Base-by-base conservation (phyloP, 805 yeast species). In the Wickerhamiella nectarea region DNA sequence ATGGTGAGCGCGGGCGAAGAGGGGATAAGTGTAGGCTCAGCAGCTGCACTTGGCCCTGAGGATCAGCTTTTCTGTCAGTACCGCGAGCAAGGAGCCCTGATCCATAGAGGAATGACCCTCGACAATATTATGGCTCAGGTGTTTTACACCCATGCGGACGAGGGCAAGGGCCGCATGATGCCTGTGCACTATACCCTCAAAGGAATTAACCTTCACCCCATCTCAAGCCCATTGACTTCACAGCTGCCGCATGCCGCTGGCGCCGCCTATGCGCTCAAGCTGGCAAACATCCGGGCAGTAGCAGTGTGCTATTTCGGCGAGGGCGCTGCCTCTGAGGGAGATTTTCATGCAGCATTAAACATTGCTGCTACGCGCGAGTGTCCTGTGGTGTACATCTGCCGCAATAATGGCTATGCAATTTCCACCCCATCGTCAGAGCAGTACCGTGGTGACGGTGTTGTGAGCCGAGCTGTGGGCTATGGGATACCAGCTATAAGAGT, bases 1-100 rank as follows among this genome's bases (percentile, higher is more conserved):
- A 59, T 59, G 62, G 61, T 58, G n/a, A 49, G 55, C 29, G 60
- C 60, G 17, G 64, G 64, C 11, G 64, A 59, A 35, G 64, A 59
- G 40, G 64, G 62, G 3, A 52, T 58, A n/a, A 52, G 60, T 10
- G 58, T 59, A 2, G 64, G 63, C 10, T 49, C 56, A 31, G 55
- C 62, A 0, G 59, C 63, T 10, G 63, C 62, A 7, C 50, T 59
- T 10, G 49, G 44, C 25, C 41, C 49, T 10, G 54, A 58, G 8
- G 64, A 59, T 39, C 51, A 48, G 26, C 45, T 59, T 36, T 59
- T 58, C 42, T 50, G 52, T 33, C 64, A 59, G 52, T 59, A 59
- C 47, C 49, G 64, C 17, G 64, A 59, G 38, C 57, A 55, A 38
- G 64, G 61, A 0, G 61, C 56, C 3, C 33, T 58, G 22, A 44